Evolutionary conservation across 441 rosid genomes (phyloP).

Genomic region (Gossypium davidsonii): DNA sequence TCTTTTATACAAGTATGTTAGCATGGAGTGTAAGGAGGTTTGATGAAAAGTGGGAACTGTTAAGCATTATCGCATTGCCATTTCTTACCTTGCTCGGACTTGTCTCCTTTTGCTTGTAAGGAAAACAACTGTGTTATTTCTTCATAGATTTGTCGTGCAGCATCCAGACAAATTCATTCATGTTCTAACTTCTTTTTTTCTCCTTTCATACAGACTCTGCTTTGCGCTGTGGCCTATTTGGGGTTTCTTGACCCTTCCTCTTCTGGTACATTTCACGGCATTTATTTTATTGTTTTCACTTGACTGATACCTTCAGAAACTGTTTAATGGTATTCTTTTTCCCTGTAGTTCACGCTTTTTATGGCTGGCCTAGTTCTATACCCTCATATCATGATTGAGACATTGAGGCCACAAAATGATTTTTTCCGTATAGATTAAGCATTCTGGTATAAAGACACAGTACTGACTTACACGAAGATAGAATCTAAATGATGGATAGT

Average conservation of each 20-base stretch:
- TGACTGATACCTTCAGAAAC: neutral
- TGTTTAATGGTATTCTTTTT: conserved; percentile 21
- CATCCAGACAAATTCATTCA: conserved; percentile 11
- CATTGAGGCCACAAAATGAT: conserved; percentile 60
- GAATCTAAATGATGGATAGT: conserved; percentile 14
- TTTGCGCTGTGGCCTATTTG: conserved; percentile 94
- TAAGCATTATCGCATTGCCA: conserved; percentile 75
- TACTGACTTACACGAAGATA: conserved; percentile 27
- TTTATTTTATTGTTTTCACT: neutral
- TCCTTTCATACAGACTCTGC: conserved; percentile 44
- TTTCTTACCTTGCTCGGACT: conserved; percentile 76
- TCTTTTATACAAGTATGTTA: conserved; percentile 72
- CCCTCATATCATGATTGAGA: conserved; percentile 71
- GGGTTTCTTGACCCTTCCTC: conserved; percentile 93
- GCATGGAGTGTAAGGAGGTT: conserved; percentile 78
- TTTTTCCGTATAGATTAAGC: conserved; percentile 66
- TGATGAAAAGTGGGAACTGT: conserved; percentile 84
- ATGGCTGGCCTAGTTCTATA: conserved; percentile 87
- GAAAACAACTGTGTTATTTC: conserved; percentile 11
- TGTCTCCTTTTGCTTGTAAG: conserved; percentile 86
- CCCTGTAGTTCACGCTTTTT: conserved; percentile 85
- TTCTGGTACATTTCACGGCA: conserved; percentile 50
- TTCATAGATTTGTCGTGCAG: neutral
- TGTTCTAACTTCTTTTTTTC: conserved; percentile 15
- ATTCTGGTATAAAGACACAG: conserved; percentile 17